phyloP scores from a whole-genome alignment of 2,329 filamentous ascomycete species.

The Penicillium janthinellum region DNA sequence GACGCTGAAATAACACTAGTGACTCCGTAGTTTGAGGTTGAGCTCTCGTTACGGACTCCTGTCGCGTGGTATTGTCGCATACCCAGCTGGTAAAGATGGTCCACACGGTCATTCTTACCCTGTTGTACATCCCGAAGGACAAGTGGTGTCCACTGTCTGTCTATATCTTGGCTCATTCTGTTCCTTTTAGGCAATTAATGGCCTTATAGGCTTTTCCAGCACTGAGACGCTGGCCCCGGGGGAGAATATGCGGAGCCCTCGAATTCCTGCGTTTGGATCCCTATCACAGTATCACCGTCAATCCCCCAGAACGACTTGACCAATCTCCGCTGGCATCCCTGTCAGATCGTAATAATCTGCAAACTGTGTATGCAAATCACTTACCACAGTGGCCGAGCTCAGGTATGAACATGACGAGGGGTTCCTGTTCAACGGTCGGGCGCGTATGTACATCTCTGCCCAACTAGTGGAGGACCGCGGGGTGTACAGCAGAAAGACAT shows the following conservation, averaged over 20 bases:
- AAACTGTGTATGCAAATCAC: background rate
- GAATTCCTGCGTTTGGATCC: conserved; percentile 27
- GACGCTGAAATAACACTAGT: background rate
- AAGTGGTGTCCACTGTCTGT: background rate
- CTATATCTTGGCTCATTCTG: background rate
- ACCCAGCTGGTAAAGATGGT: conserved; percentile 10
- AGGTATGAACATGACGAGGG: conserved; percentile 8
- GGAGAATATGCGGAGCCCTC: conserved; percentile 31
- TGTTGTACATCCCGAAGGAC: background rate
- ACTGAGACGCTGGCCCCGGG: conserved; percentile 31
- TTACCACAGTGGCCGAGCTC: background rate
- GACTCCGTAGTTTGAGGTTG: background rate
- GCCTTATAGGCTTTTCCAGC: conserved; percentile 6
- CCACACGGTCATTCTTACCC: conserved; percentile 14
- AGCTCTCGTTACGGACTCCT: background rate
- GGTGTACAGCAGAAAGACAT: conserved; percentile 5
- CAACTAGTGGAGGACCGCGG: conserved; percentile 9
- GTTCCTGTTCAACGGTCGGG: conserved; percentile 18
- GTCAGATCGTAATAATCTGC: background rate
- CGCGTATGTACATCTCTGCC: conserved; percentile 13
- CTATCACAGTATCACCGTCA: background rate
- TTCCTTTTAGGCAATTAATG: background rate
- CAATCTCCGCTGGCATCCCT: conserved; percentile 21
- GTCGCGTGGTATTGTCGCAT: conserved; percentile 11
- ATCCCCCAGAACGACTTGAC: conserved; percentile 11